Percentiles rank a stretch among this genome's conserved stretches.
These are phyloP conservation scores for Penicillium pancosmium DNA, from an alignment of 495 filamentous ascomycete genomes.

Conservation along the genomic window DNA sequence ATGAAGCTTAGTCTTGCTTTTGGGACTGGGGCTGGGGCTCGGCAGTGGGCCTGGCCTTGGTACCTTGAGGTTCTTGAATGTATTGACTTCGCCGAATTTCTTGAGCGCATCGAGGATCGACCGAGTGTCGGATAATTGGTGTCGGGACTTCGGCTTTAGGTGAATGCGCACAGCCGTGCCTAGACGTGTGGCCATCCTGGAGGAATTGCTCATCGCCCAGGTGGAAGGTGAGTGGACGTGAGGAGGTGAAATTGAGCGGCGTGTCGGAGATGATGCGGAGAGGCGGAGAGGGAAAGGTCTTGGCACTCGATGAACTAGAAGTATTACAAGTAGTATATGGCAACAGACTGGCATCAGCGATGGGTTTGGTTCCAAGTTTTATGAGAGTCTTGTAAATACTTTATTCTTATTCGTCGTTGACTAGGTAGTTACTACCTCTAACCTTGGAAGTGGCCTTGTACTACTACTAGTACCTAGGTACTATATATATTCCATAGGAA, in stretches of 20 bases:
- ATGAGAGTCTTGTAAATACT: too few relatives aligned
- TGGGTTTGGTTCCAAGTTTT: too few relatives aligned
- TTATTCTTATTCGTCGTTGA: too few relatives aligned
- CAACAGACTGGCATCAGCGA: too few relatives aligned
- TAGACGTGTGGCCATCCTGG: not conserved
- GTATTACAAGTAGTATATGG: too few relatives aligned
- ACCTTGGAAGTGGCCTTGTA: too few relatives aligned
- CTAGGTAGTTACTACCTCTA: too few relatives aligned
- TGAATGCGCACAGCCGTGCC: slow-evolving; percentile 58
- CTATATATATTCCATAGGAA: too few relatives aligned
- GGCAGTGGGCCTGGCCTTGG: slow-evolving; percentile 14
- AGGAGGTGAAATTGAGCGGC: not conserved
- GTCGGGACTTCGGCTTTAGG: slow-evolving; percentile 53
- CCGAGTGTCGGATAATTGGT: slow-evolving; percentile 66
- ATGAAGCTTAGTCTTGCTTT: not conserved
- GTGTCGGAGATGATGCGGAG: slow-evolving; percentile 5
- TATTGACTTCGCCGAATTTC: slow-evolving; percentile 73
- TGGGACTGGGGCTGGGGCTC: not conserved
- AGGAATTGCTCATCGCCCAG: not conserved
- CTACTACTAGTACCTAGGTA: too few relatives aligned
- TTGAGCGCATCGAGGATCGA: slow-evolving; percentile 71
- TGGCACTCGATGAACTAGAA: not conserved
- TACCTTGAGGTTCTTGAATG: slow-evolving; percentile 74
- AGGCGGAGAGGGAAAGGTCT: not conserved
- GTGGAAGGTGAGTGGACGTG: not conserved